Evolutionary conservation across 139 green algal species (phyloP).

Genomic region (Ettlia oleoabundans): DNA sequence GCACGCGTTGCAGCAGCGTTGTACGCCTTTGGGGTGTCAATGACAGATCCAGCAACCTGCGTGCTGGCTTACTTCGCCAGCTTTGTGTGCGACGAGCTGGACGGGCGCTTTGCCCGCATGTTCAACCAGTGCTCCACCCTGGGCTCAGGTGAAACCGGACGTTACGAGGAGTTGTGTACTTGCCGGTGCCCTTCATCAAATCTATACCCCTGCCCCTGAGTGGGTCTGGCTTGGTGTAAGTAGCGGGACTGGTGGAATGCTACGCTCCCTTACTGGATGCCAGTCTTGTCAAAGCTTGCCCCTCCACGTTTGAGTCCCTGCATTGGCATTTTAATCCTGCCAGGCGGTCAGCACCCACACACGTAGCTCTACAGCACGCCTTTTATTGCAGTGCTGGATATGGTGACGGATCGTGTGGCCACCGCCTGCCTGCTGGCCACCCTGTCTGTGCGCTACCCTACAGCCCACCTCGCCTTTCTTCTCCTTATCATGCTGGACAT

Average conservation of each 20-base stretch:
- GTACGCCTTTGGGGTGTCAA: conserved; percentile 75
- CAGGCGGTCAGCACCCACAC: not conserved
- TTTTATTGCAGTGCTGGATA: conserved; percentile 83
- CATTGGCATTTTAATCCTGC: not conserved
- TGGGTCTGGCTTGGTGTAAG: too few species aligned
- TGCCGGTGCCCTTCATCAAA: too few species aligned
- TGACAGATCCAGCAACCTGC: conserved; percentile 54
- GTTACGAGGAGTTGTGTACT: not conserved
- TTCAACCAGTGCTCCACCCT: conserved; percentile 89
- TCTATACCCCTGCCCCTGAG: too few species aligned
- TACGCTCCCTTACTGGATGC: too few species aligned
- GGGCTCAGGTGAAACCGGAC: conserved; percentile 51
- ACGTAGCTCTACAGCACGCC: too few species aligned
- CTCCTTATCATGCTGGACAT: conserved; percentile 92
- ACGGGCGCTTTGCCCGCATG: conserved; percentile 87
- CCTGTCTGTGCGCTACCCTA: conserved; percentile 71
- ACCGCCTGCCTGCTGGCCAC: conserved; percentile 88
- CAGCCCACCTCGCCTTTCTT: conserved; percentile 61
- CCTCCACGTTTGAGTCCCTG: too few species aligned
- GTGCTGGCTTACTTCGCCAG: conserved; percentile 71
- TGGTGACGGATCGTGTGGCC: conserved; percentile 96
- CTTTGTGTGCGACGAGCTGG: conserved; percentile 95
- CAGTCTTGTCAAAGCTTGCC: too few species aligned
- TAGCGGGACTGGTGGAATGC: too few species aligned
- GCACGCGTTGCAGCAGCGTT: conserved; percentile 68